Conservation (phyloP, 2,329 filamentous ascomycete species). For the Paramyrothecium sp. region DNA sequence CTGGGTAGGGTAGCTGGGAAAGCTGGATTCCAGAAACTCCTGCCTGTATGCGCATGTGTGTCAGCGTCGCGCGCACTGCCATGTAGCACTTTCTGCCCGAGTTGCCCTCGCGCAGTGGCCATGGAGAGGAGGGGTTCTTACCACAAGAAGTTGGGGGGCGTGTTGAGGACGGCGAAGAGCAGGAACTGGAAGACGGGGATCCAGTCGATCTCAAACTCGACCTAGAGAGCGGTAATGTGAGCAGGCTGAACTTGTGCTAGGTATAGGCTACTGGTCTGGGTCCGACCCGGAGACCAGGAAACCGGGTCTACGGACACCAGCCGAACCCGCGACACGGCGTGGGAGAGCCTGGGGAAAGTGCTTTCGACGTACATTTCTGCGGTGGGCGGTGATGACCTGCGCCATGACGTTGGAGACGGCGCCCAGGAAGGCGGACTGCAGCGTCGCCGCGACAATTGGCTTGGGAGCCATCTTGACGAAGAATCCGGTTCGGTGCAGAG, state of each 20-base stretch:
- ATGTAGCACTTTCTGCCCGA: no score
- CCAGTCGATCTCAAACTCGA: constrained; percentile 61
- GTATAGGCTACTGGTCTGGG: no score
- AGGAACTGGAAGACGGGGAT: constrained; percentile 74
- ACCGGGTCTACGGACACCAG: no score
- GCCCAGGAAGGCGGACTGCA: constrained; percentile 65
- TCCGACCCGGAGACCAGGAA: no score
- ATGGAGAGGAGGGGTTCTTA: constrained; percentile 36
- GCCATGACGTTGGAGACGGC: constrained; percentile 71
- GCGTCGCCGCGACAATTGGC: constrained; percentile 57
- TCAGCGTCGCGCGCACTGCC: neutral
- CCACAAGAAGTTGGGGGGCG: constrained; percentile 85
- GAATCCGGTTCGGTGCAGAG: neutral
- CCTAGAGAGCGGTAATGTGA: constrained; percentile 34
- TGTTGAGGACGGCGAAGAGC: constrained; percentile 69
- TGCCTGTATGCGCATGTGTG: constrained; percentile 50
- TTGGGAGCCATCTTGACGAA: constrained; percentile 28
- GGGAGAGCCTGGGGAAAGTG: neutral
- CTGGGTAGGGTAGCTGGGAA: constrained; percentile 62
- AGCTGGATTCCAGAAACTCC: constrained; percentile 70
- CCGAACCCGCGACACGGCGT: no score
- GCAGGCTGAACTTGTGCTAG: neutral
- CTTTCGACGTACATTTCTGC: constrained; percentile 49
- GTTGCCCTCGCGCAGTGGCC: no score
- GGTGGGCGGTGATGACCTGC: constrained; percentile 66